Conservation (phyloP, 345 rosid species). For the Lenwebbia sp. region DNA sequence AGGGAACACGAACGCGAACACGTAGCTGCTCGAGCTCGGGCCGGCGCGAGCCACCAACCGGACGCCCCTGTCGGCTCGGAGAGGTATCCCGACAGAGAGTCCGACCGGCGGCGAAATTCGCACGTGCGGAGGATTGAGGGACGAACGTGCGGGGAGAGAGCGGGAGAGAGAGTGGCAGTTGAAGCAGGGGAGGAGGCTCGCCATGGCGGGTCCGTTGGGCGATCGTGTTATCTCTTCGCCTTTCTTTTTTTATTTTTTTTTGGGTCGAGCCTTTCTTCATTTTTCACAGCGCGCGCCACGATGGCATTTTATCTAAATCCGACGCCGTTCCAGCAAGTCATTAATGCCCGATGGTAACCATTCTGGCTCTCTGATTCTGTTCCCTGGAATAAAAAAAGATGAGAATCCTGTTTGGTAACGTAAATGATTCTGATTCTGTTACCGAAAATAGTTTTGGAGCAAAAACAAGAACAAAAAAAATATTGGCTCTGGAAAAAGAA, state of each 20-base stretch:
- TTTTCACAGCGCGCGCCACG: neutral
- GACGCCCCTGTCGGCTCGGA: constrained; percentile 17
- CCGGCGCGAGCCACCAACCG: constrained; percentile 56
- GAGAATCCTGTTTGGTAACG: no score
- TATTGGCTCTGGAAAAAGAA: no score
- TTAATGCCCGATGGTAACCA: no score
- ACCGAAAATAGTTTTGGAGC: no score
- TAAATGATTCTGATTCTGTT: no score
- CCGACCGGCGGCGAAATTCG: neutral
- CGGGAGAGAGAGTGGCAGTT: constrained; percentile 8
- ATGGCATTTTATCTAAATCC: neutral
- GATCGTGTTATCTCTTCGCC: neutral
- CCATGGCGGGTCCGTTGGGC: constrained; percentile 20
- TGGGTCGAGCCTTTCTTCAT: no score
- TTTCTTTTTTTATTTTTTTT: no score
- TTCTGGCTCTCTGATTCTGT: no score
- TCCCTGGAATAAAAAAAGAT: no score
- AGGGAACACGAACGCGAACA: constrained; percentile 55
- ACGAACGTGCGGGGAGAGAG: constrained; percentile 1
- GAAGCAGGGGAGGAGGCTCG: constrained; percentile 27
- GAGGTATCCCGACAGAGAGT: constrained; percentile 2
- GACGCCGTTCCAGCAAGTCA: no score
- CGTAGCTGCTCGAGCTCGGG: constrained; percentile 43
- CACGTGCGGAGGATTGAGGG: neutral
- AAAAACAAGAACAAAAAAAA: no score